A percentile compares a stretch with the other conserved stretches of the same genome.
Evolutionary conservation across 129 eudicot species (phyloP).

Genomic region (Flaveria robusta): DNA sequence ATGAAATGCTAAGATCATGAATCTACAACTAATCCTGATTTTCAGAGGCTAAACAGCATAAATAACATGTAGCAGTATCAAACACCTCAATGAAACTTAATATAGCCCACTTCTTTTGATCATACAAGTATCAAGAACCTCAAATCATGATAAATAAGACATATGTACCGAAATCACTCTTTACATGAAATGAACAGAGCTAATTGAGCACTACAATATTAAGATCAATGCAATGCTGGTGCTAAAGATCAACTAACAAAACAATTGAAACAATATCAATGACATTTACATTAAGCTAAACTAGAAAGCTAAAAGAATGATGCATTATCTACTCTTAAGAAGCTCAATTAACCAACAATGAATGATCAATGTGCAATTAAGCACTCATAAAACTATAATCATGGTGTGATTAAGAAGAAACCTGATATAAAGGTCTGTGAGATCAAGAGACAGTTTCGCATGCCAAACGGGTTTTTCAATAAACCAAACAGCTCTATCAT

Average conservation of each 20-base stretch:
- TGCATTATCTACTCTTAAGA: too few species aligned
- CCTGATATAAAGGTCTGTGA: constrained; percentile 90
- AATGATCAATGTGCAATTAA: background rate
- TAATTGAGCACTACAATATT: background rate
- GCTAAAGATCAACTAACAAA: too few species aligned
- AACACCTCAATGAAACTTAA: background rate
- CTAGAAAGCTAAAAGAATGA: too few species aligned
- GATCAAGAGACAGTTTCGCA: constrained; percentile 82
- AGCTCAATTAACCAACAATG: background rate
- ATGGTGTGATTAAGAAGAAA: constrained; percentile 11
- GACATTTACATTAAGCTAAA: too few species aligned
- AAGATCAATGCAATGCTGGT: too few species aligned
- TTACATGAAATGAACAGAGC: background rate
- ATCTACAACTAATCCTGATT: background rate
- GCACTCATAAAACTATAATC: background rate
- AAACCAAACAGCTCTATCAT: constrained; percentile 89
- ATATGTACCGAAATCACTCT: background rate
- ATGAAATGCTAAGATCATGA: background rate
- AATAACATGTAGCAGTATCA: background rate
- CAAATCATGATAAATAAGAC: background rate
- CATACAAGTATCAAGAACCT: constrained; percentile 20
- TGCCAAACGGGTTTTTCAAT: constrained; percentile 85
- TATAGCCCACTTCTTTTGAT: constrained; percentile 16
- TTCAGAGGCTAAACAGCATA: constrained; percentile 4
- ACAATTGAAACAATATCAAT: too few species aligned